Conservation (phyloP, 2,329 filamentous ascomycete genomes). For the Pezicula rhizophila region DNA sequence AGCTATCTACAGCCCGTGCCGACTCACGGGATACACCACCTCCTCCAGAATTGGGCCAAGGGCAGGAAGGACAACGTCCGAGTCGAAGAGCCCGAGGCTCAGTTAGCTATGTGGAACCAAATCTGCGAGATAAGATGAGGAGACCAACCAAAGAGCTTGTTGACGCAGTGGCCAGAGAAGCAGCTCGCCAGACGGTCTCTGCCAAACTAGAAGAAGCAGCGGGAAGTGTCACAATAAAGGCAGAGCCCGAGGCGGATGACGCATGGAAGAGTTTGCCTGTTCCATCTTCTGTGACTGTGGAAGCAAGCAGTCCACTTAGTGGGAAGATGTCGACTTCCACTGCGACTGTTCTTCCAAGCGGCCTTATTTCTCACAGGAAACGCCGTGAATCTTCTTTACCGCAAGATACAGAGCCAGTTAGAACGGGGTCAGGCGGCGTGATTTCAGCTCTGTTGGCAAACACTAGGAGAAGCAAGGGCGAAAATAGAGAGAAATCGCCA, state of each 20-base stretch:
- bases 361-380: conserved; percentile 25
- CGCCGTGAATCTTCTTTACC: conserved; percentile 25
- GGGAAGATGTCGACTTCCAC: conserved; percentile 14
- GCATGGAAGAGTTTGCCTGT: conserved; percentile 24
- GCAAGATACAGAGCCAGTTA: conserved; percentile 14
- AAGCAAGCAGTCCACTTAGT: conserved; percentile 25
- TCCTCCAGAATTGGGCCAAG: conserved; percentile 48
- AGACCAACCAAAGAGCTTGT: conserved; percentile 70
- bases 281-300: conserved; percentile 17
- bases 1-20: conserved; percentile 28
- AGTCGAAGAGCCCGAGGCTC: conserved; percentile 61
- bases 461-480: conserved; percentile 21
- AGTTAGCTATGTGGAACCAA: conserved; percentile 79
- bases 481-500: conserved; percentile 15
- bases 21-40: conserved; percentile 50
- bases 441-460: conserved; percentile 26
- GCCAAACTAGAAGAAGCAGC: conserved; percentile 18
- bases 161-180: conserved; percentile 66
- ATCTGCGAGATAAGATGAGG: conserved; percentile 76
- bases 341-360: conserved; percentile 17
- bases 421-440: conserved; percentile 15
- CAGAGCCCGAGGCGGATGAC: conserved; percentile 23
- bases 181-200: conserved; percentile 27
- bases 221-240: conserved; percentile 17
- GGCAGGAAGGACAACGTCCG: conserved; percentile 53